phyloP scores from a whole-genome alignment of 371 early-diverging fungal species.

The Encephalitozoon romaleae region DNA sequence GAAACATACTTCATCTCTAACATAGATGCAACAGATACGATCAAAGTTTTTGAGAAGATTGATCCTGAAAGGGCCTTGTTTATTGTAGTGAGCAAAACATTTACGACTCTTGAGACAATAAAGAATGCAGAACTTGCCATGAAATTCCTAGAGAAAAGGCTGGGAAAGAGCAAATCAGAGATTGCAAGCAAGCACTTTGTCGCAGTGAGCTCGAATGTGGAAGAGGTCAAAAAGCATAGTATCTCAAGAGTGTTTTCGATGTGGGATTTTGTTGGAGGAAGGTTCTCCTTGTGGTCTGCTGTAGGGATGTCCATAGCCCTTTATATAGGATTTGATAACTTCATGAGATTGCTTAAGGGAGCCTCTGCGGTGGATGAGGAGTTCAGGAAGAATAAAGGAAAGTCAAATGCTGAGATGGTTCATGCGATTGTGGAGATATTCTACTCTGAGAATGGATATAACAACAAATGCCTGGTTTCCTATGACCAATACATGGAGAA shows the following conservation, averaged over 20 bases:
- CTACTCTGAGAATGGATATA: constrained; percentile 72
- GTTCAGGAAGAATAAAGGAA: constrained; percentile 73
- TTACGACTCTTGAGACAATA: constrained; percentile 95
- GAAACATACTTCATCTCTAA: constrained; percentile 87
- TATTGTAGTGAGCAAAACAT: constrained; percentile 92
- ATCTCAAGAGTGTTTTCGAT: constrained; percentile 95
- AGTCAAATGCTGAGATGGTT: constrained; percentile 79
- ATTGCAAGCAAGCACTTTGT: constrained; percentile 77
- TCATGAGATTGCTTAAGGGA: constrained; percentile 76
- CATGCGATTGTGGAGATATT: constrained; percentile 82
- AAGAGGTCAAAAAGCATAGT: constrained; percentile 76
- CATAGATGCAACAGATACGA: constrained; percentile 88
- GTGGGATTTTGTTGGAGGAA: constrained; percentile 99
- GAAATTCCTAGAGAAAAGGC: constrained; percentile 3
- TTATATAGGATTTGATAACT: constrained; percentile 85
- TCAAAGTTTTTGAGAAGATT: constrained; percentile 73
- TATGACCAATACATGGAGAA: constrained; percentile 93
- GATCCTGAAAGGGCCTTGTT: constrained; percentile 82
- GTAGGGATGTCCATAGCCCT: constrained; percentile 89
- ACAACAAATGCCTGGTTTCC: constrained; percentile 85
- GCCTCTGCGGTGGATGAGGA: constrained; percentile 90
- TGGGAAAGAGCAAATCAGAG: constrained; percentile 62
- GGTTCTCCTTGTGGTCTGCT: constrained; percentile 96
- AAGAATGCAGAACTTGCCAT: constrained; percentile 83
- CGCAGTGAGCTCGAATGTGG: constrained; percentile 83